Percentiles rank a stretch among this genome's conserved stretches.
Conservation (phyloP, 345 rosid species). For the Hibiscus trionum region DNA sequence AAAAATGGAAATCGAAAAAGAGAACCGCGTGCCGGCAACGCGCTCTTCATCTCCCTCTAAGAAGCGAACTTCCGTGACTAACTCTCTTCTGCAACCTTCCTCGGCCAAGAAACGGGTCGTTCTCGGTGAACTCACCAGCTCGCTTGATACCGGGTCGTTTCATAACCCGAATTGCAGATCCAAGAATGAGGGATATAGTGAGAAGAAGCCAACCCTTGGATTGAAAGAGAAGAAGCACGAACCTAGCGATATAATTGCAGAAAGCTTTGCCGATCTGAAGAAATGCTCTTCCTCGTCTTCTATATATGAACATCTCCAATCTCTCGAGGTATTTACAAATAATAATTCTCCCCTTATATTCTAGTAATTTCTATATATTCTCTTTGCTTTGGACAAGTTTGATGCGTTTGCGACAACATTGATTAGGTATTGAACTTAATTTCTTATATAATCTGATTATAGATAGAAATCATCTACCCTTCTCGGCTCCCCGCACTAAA, state of each 20-base stretch:
- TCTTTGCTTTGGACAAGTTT: not conserved
- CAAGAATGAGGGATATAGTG: not conserved
- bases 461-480: too few relatives aligned
- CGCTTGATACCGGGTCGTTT: not conserved
- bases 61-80: not conserved
- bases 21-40: conserved; percentile 2
- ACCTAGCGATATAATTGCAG: not conserved
- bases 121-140: conserved; percentile 23
- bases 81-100: conserved; percentile 1
- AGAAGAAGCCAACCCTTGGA: not conserved
- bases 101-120: conserved; percentile 10
- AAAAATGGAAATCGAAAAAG: conserved; percentile 14
- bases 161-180: conserved; percentile 8
- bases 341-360: not conserved
- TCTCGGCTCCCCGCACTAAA: too few relatives aligned
- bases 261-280: not conserved
- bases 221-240: conserved; percentile 3
- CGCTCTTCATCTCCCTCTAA: conserved; percentile 9
- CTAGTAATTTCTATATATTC: not conserved
- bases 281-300: conserved; percentile 16
- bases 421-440: not conserved
- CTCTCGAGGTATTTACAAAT: conserved; percentile 20
- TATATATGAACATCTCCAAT: conserved; percentile 19
- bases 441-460: not conserved
- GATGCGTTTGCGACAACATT: not conserved